phyloP scores from a whole-genome alignment of 2,329 filamentous ascomycete genomes.

The Fusarium sp. region DNA sequence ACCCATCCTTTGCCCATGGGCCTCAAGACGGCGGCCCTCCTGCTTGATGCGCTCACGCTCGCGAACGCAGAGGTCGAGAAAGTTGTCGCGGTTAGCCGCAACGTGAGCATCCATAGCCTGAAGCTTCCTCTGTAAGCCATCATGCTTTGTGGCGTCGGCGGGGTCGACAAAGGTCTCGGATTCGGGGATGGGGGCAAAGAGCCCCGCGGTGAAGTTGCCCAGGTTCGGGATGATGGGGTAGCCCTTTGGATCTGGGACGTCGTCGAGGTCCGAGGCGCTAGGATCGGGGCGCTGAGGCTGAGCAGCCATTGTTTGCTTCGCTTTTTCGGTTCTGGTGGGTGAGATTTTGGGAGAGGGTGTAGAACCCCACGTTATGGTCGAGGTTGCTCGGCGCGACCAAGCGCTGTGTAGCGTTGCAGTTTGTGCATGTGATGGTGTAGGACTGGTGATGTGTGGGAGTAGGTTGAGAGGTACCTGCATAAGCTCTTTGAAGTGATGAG shows the following conservation, averaged over 20 bases:
- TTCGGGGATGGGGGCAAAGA: conserved; percentile 51
- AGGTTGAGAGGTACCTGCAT: conserved; percentile 5
- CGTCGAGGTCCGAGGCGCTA: neutral
- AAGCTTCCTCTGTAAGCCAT: conserved; percentile 38
- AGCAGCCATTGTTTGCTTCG: conserved; percentile 15
- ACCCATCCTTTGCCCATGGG: neutral
- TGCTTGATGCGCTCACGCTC: conserved; percentile 49
- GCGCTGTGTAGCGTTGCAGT: conserved; percentile 10
- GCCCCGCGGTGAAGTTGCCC: conserved; percentile 7
- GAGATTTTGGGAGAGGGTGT: too few relatives aligned
- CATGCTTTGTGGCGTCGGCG: conserved; percentile 19
- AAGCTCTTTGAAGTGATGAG: neutral
- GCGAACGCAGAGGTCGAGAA: conserved; percentile 45
- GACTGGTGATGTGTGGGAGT: conserved; percentile 14
- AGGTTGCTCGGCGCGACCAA: neutral
- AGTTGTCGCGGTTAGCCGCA: conserved; percentile 46
- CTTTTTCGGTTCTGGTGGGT: too few relatives aligned
- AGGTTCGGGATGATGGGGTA: conserved; percentile 23
- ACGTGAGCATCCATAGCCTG: conserved; percentile 42
- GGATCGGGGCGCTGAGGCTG: conserved; percentile 11
- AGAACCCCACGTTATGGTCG: neutral
- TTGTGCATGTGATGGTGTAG: conserved; percentile 12
- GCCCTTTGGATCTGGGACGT: conserved; percentile 24
- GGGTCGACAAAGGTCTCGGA: conserved; percentile 1
- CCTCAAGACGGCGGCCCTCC: conserved; percentile 34